phyloP scores from a whole-genome alignment of 805 yeast species.

The Ascoidea tarda region DNA sequence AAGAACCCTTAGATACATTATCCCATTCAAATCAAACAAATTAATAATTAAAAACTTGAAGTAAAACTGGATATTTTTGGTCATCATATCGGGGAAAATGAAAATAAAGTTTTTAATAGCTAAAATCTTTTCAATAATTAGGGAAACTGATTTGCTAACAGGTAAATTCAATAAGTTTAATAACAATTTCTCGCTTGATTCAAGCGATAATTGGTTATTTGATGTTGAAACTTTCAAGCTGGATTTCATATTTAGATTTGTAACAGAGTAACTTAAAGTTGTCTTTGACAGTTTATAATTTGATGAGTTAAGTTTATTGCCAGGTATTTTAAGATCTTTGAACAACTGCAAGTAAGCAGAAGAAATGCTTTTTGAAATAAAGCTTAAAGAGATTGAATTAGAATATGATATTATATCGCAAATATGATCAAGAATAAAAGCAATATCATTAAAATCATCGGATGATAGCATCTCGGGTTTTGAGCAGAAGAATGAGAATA shows the following conservation, averaged over 20 bases:
- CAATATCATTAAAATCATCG: neutral
- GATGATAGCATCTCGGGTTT: slow-evolving; percentile 1
- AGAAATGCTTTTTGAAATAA: too few species aligned
- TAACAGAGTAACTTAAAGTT: too few species aligned
- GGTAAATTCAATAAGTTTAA: neutral
- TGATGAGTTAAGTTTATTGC: too few species aligned
- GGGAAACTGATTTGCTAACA: neutral
- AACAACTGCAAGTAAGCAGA: too few species aligned
- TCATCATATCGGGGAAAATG: neutral
- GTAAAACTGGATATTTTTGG: too few species aligned
- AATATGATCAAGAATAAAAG: neutral
- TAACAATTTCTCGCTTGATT: neutral
- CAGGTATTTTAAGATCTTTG: too few species aligned
- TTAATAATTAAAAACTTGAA: too few species aligned
- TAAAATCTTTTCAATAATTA: neutral
- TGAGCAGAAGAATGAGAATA: slow-evolving; percentile 2
- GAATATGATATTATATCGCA: neutral
- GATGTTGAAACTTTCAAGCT: neutral
- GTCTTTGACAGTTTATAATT: too few species aligned
- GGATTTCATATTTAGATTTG: too few species aligned
- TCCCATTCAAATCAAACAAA: neutral
- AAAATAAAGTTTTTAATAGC: neutral
- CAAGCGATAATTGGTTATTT: neutral
- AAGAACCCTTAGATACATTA: neutral
- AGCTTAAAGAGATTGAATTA: neutral